A percentile compares a stretch with the other conserved stretches of the same genome.
Conservation (phyloP, 2,329 filamentous ascomycete genomes). For the Neonectria punicea region DNA sequence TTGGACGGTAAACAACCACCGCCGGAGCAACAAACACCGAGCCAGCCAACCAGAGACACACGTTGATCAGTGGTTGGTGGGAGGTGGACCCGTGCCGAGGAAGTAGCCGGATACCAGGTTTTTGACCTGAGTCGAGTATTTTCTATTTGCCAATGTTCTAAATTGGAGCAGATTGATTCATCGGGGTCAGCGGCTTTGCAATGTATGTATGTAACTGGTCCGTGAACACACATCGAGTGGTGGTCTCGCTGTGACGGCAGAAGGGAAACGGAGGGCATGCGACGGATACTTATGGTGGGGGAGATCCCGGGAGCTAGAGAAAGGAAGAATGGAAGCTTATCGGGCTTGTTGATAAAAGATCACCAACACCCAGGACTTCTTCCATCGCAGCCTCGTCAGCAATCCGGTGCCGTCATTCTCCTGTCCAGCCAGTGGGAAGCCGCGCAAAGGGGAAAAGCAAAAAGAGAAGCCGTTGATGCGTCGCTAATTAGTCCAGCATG, state of each 20-base stretch:
- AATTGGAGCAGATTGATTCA: not conserved
- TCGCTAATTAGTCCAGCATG: not conserved
- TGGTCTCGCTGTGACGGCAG: not conserved
- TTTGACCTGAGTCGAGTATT: not conserved
- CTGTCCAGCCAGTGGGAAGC: constrained; percentile 14
- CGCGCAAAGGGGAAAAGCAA: constrained; percentile 6
- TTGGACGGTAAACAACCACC: constrained; percentile 31
- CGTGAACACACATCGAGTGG: not conserved
- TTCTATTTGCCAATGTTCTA: not conserved
- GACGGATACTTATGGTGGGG: not conserved
- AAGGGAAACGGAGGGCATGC: not conserved
- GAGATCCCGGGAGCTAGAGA: not conserved
- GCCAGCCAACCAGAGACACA: constrained; percentile 25
- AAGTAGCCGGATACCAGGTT: constrained; percentile 29
- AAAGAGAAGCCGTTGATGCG: not conserved
- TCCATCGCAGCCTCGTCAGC: not conserved
- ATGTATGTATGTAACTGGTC: not conserved
- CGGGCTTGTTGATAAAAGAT: not conserved
- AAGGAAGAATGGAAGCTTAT: not conserved
- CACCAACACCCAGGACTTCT: not conserved
- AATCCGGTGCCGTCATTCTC: not conserved
- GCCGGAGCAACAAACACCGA: constrained; percentile 11
- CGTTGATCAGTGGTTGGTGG: constrained; percentile 40
- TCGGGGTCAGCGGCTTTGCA: not conserved
- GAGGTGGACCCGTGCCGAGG: constrained; percentile 40